Base-by-base conservation (phyloP, 1,139 yeast species). In the Taphrina betulina region DNA sequence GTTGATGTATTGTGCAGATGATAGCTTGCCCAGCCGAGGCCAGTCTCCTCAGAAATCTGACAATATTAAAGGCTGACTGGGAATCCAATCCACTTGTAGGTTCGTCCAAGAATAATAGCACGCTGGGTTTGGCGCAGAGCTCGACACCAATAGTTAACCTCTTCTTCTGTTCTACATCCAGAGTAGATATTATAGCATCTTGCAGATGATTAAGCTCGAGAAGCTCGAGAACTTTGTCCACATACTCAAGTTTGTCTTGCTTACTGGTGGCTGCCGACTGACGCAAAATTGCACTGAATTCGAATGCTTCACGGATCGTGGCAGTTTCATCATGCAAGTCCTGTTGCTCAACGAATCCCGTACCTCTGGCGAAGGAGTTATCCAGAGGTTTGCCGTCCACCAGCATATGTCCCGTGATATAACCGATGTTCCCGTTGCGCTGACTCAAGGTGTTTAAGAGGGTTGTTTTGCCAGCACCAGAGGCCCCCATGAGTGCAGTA, bases 21-120 rank as follows among this genome's bases (percentile, higher is more conserved):
- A 85, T 82, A 40, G 95, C 90, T 70, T 85, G 95, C 23, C 95
- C 95, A 63, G 81, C 81, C 66, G 79, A 75, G 17, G 92, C 85
- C 57, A 85, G 75, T 68, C 81, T 82, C 69, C 87, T 78, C 79
- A 85, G 78, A 68, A 85, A 75, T 66, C 82, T 81, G 68, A 87
- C 81, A 65, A 85, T 81, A 22, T 92, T 80, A 95, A 95, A 85
- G 5, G 95, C 94, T 58, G 95, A 83, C 71, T 87, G 95, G 20
- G 95, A 86, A 68, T 88, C 95, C 63, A 88, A 75, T 66, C 96
- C 95, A 4, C 95, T 86, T 20, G 96, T 88, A 5, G 95, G 95
- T 69, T 88, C 96, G 72, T 88, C 96, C 66, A 88, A 76, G 71
- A 88, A 88, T 57, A 87, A 73, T 60, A 88, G 72, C 58, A 88